These are phyloP conservation scores for Rutstroemia sp. DNA, from an alignment of 2,329 filamentous ascomycete genomes.

Conservation along the genomic window DNA sequence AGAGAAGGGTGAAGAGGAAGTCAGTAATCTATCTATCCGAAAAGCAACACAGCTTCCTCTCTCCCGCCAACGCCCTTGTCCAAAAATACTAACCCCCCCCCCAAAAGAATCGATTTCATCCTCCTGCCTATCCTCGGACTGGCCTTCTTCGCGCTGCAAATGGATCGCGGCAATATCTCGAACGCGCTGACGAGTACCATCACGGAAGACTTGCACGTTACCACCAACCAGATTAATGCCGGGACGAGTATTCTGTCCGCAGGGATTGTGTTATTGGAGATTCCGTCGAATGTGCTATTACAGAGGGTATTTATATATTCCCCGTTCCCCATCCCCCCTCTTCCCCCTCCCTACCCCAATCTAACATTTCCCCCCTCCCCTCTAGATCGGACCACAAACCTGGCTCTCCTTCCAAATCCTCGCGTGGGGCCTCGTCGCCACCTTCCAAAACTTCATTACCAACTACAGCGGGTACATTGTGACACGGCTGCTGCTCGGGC, in stretches of 20 bases:
- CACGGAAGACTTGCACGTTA: neutral
- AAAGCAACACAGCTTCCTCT: no score
- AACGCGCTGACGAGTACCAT: neutral
- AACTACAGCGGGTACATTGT: slow-evolving; percentile 41
- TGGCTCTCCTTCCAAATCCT: neutral
- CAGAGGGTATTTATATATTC: neutral
- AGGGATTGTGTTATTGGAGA: neutral
- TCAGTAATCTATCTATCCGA: neutral
- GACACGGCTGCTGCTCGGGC: slow-evolving; percentile 42
- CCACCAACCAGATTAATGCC: neutral
- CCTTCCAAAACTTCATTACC: slow-evolving; percentile 42
- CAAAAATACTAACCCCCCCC: neutral
- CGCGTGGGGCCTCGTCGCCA: slow-evolving; percentile 16
- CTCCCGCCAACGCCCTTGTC: neutral
- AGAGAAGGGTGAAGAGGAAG: neutral
- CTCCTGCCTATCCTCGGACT: neutral
- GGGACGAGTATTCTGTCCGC: neutral
- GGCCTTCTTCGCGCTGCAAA: neutral
- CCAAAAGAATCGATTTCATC: neutral
- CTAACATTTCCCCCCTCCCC: neutral
- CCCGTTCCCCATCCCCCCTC: no score
- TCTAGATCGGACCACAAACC: neutral
- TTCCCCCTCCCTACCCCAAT: no score
- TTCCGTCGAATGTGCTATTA: neutral
- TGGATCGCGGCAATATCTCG: neutral